phyloP scores from a whole-genome alignment of 2,329 filamentous ascomycete species.

The Trichoderma endophyticum region DNA sequence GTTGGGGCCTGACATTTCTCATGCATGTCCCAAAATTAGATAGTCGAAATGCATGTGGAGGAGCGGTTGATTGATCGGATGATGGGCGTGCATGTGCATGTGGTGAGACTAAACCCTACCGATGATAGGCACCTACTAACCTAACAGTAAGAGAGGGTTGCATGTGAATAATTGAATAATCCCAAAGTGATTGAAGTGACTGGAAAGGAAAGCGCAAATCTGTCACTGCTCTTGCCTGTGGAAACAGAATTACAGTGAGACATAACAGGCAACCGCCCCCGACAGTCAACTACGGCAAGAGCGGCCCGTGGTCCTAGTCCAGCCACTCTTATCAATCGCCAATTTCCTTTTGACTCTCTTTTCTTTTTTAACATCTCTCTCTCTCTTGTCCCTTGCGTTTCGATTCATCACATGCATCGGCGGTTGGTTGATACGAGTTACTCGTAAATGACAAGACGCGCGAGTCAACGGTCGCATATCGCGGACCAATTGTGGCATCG shows the following conservation, averaged over 20 bases:
- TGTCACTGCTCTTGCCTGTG: not conserved
- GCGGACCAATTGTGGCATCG: not conserved
- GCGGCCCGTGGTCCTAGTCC: slow-evolving; percentile 12
- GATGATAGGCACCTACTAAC: not conserved
- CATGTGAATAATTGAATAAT: not conserved
- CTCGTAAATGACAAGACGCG: not conserved
- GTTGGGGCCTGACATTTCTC: not conserved
- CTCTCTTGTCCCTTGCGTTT: not conserved
- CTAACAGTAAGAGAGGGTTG: not conserved
- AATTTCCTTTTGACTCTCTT: slow-evolving; percentile 1
- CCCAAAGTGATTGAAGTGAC: not conserved
- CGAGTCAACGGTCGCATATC: not conserved
- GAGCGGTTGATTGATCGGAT: not conserved
- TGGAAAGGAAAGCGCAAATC: not conserved
- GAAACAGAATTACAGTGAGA: not conserved
- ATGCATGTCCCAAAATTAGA: not conserved
- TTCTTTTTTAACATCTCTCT: not conserved
- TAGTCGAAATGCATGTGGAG: not conserved
- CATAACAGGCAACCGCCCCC: not conserved
- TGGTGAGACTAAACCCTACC: not conserved
- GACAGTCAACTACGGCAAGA: slow-evolving; percentile 4
- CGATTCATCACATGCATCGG: not conserved
- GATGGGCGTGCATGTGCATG: not conserved
- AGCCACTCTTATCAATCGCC: slow-evolving; percentile 1
- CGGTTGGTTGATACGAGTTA: not conserved